phyloP scores from a whole-genome alignment of 1,284 basidiomycete genomes.

The Sphaerobolus stellatus region DNA sequence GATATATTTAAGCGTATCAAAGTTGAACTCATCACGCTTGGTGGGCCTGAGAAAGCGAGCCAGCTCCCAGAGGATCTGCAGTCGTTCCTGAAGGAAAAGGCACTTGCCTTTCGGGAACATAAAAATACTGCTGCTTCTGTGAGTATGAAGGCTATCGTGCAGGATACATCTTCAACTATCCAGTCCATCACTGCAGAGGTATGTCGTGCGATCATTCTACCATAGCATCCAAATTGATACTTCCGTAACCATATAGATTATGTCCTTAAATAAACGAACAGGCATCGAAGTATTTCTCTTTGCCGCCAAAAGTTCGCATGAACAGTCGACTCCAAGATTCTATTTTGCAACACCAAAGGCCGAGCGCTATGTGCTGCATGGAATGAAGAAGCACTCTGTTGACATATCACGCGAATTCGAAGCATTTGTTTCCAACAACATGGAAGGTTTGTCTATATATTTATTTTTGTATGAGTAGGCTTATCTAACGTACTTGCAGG shows the following conservation, averaged over 20 bases:
- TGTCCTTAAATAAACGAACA: neutral
- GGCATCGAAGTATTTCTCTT: neutral
- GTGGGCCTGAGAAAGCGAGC: neutral
- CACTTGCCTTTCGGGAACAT: neutral
- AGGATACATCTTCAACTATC: neutral
- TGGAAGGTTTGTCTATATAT: neutral
- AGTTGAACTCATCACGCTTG: neutral
- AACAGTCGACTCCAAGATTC: neutral
- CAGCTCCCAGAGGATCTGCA: neutral
- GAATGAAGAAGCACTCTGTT: neutral
- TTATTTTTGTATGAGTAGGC: neutral
- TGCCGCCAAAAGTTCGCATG: neutral
- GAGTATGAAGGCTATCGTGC: neutral
- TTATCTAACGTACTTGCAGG: neutral
- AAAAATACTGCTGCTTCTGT: neutral
- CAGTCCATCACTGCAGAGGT: neutral
- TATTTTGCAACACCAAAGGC: neutral
- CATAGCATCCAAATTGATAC: neutral
- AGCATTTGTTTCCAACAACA: neutral
- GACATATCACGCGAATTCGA: slow-evolving; percentile 1
- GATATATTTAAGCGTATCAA: neutral
- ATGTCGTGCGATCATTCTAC: neutral
- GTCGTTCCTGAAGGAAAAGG: neutral
- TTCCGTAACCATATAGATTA: neutral
- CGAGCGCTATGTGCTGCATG: neutral